Evolutionary conservation across 129 eudicot genomes (phyloP), one percentile per base, ranked within the genome.

Genomic region (Artemisia tridentata): DNA sequence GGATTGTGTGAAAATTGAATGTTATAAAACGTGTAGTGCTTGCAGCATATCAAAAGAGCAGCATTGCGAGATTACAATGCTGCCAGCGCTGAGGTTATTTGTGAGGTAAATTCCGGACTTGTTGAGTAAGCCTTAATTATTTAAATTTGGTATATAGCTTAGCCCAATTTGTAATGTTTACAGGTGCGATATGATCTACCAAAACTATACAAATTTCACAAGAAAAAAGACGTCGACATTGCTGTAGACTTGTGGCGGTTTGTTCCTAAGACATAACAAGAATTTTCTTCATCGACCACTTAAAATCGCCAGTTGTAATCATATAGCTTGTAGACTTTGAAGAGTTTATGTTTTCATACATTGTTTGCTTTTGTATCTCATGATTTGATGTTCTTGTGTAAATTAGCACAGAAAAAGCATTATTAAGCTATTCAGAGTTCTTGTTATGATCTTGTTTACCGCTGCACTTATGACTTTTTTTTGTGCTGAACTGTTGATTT

Each of bases 241-340:
- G 92, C 86, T 45, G 99, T 93, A 51, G 99, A 93, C 81, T 84
- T 93, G 14, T 93, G 99, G 97, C 97, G 99, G 55, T 93, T 93
- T 71, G 96, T 88, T 59, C 99, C 99, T 20, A 74, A 78, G 72
- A 50, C 65, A 58, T 70, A 29, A 7, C 75, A 74, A 48, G 67
- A 66, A 67, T 25, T 60, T 47, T 67, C 29, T 4, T 58, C 74
- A 59, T 19, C 29, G 19, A 59, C 45, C 66, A 25, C 67, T 70
- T n/a, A 7, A 69, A 31, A 12, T 53, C 38, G 13, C 7, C 7
- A 10, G 11, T 10, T 7, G 21, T 63, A 31, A 31, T 34, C 11
- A 58, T 57, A 12, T 14, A 46, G 61, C 50, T 23, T 49, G 9
- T 72, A 43, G 48, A 46, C 67, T 59, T 43, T 58, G 58, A 72